Percentiles rank a stretch among this genome's conserved stretches.
phyloP scores from a whole-genome alignment of 352 stramenopile genomes.

The Synura sp. region DNA sequence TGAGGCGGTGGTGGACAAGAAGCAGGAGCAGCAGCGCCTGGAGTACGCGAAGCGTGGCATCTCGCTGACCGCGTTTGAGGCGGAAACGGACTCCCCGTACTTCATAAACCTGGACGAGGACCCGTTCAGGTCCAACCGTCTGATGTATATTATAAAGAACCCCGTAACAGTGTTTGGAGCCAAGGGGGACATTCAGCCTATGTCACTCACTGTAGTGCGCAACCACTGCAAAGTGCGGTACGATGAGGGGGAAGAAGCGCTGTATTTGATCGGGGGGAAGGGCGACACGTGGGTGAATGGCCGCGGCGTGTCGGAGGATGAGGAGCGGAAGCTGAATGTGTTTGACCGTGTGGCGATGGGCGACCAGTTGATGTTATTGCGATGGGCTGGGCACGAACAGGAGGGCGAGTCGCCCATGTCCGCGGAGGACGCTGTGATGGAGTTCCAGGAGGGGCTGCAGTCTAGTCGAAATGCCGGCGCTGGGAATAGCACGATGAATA shows the following conservation, averaged over 20 bases:
- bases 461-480: background rate
- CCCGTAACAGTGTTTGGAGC: constrained; percentile 55
- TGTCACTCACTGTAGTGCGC: constrained; percentile 78
- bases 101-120: constrained; percentile 89
- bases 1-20: constrained; percentile 72
- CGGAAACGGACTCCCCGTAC: constrained; percentile 66
- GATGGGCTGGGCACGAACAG: background rate
- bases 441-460: constrained; percentile 71
- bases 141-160: constrained; percentile 79
- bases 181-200: constrained; percentile 79
- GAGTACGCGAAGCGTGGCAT: constrained; percentile 84
- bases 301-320: constrained; percentile 52
- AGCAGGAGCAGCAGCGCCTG: constrained; percentile 75
- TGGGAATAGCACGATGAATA: background rate
- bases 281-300: constrained; percentile 80
- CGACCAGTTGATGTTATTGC: constrained; percentile 51
- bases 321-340: constrained; percentile 39
- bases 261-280: constrained; percentile 58
- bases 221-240: constrained; percentile 63
- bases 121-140: constrained; percentile 78
- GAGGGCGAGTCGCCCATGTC: constrained; percentile 51
- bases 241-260: constrained; percentile 26
- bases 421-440: constrained; percentile 69
- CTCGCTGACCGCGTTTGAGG: constrained; percentile 75
- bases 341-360: constrained; percentile 48